These are phyloP conservation scores for Nitzschia palea DNA, from an alignment of 108 stramenopile species.

Conservation along the genomic window DNA sequence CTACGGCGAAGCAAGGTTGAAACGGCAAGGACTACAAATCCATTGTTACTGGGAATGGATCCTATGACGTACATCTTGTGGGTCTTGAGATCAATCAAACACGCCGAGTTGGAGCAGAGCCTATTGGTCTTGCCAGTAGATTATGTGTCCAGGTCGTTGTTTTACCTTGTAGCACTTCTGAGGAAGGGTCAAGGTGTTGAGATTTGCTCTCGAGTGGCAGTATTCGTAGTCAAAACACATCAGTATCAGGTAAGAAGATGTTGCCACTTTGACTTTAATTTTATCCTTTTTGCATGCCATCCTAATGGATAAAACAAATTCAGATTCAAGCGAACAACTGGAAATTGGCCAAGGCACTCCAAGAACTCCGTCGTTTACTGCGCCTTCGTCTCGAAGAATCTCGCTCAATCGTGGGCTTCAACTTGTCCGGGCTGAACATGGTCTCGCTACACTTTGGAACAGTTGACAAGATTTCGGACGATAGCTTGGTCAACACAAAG, in stretches of 20 bases:
- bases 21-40: conserved; percentile 55
- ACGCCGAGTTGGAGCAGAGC: conserved; percentile 91
- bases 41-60: conserved; percentile 81
- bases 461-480: conserved; percentile 1
- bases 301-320: no score
- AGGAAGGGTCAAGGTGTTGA: conserved; percentile 75
- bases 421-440: conserved; percentile 68
- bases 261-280: no score
- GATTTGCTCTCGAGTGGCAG: conserved; percentile 65
- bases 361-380: conserved; percentile 65
- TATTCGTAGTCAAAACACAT: conserved; percentile 79
- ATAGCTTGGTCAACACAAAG: conserved; percentile 19
- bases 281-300: no score
- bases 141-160: conserved; percentile 73
- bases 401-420: conserved; percentile 77
- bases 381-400: conserved; percentile 55
- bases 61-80: conserved; percentile 86
- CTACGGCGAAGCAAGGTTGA: conserved; percentile 46
- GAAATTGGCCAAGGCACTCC: conserved; percentile 59
- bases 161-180: conserved; percentile 70
- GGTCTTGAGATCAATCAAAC: conserved; percentile 80
- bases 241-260: conserved; percentile 76
- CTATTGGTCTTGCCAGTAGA: conserved; percentile 86
- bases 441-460: conserved; percentile 30
- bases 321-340: conserved; percentile 55